phyloP scores from a whole-genome alignment of 352 stramenopile species.

The Phytophthora melonis region DNA sequence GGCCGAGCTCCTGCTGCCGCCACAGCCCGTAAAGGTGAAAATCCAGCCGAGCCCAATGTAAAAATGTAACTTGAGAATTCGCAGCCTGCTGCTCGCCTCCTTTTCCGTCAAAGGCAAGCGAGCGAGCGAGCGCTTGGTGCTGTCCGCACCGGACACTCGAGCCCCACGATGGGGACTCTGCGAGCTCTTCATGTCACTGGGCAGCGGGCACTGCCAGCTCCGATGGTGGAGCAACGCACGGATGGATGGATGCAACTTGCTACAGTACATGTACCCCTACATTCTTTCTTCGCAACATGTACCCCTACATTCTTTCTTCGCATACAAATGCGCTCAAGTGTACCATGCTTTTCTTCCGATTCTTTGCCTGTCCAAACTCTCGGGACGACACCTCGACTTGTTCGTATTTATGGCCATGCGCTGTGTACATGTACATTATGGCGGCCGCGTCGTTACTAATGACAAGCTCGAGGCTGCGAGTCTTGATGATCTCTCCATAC shows the following conservation, averaged over 20 bases:
- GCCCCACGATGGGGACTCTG: constrained; percentile 10
- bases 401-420: constrained; percentile 16
- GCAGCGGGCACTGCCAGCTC: constrained; percentile 2
- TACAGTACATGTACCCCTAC: neutral
- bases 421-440: neutral
- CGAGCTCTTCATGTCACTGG: constrained; percentile 25
- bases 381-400: too few species aligned
- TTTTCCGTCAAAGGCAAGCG: neutral
- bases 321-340: neutral
- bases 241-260: constrained; percentile 15
- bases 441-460: constrained; percentile 15
- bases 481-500: constrained; percentile 15
- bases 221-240: constrained; percentile 12
- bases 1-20: neutral
- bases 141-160: constrained; percentile 21
- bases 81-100: constrained; percentile 3
- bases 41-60: constrained; percentile 17
- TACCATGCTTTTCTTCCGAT: too few species aligned
- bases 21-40: constrained; percentile 11
- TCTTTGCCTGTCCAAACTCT: too few species aligned
- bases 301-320: neutral
- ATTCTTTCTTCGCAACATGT: neutral
- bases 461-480: constrained; percentile 2
- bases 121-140: constrained; percentile 1
- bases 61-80: constrained; percentile 15